These are phyloP conservation scores for Quambalaria eucalypti DNA, from an alignment of 1,284 basidiomycete species.

Conservation along the genomic window DNA sequence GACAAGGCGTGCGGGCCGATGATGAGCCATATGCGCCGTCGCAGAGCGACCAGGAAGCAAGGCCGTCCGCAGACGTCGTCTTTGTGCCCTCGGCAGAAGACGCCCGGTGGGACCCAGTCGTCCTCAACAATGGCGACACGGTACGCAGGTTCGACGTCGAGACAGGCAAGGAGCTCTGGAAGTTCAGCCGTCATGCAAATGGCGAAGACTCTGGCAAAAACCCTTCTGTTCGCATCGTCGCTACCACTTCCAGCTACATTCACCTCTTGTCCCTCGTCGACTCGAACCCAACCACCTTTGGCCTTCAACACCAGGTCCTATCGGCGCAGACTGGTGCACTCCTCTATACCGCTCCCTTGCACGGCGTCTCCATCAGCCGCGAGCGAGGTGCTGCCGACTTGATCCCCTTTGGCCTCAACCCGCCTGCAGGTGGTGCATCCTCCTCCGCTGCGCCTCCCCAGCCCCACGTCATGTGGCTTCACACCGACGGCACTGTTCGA, in stretches of 20 bases:
- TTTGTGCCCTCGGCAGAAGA: constrained; percentile 16
- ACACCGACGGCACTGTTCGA: constrained; percentile 30
- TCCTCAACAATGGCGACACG: constrained; percentile 22
- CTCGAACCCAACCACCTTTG: constrained; percentile 8
- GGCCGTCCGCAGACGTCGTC: constrained; percentile 21
- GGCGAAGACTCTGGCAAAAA: too few relatives aligned
- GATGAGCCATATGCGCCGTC: neutral
- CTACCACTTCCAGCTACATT: constrained; percentile 1
- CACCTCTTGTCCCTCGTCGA: constrained; percentile 16
- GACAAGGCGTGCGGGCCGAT: neutral
- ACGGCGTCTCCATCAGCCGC: constrained; percentile 18
- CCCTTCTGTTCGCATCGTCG: neutral
- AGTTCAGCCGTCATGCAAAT: neutral
- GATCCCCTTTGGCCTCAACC: constrained; percentile 20
- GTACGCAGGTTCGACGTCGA: constrained; percentile 12
- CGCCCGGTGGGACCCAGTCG: constrained; percentile 15
- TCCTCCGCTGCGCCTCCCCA: constrained; percentile 13
- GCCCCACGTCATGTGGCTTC: constrained; percentile 38
- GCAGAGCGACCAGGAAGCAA: neutral
- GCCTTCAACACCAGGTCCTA: constrained; percentile 1
- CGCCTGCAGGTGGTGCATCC: constrained; percentile 12
- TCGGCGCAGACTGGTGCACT: neutral
- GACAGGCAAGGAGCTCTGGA: neutral
- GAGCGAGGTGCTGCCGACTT: constrained; percentile 14
- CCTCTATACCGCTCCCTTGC: neutral